phyloP scores from a whole-genome alignment of 2,329 filamentous ascomycete species.

The Sclerotinia trifoliorum region DNA sequence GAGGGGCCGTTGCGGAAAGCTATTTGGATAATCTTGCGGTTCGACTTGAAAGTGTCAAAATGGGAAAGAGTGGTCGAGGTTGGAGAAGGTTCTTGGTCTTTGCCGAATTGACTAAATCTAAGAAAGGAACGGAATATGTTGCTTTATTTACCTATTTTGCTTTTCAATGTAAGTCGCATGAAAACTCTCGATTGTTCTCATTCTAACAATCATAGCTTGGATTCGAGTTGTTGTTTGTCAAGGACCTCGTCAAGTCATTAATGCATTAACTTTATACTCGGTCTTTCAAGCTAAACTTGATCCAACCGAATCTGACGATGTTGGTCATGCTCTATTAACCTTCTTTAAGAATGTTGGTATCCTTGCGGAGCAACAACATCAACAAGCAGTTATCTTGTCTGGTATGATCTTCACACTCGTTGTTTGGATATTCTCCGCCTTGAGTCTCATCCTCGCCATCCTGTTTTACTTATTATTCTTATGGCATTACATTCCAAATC shows the following conservation, averaged over 20 bases:
- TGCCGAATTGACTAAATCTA: conserved; percentile 68
- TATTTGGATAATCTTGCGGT: conserved; percentile 88
- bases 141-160: conserved; percentile 70
- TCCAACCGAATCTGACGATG: conserved; percentile 51
- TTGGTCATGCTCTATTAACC: conserved; percentile 64
- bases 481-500: conserved; percentile 83
- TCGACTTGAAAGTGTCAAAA: conserved; percentile 77
- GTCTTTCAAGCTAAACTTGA: conserved; percentile 75
- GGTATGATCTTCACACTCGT: conserved; percentile 91
- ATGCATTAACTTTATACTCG: conserved; percentile 82
- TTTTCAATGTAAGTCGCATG: conserved; percentile 54
- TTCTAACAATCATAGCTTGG: conserved; percentile 58
- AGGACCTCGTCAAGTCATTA: conserved; percentile 87
- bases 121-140: conserved; percentile 70
- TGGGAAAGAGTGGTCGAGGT: conserved; percentile 67
- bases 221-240: conserved; percentile 87
- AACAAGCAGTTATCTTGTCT: conserved; percentile 78
- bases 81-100: conserved; percentile 81
- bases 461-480: conserved; percentile 85
- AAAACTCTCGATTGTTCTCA: too few species aligned
- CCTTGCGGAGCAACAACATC: conserved; percentile 70
- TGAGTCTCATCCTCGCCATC: conserved; percentile 71
- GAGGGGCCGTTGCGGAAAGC: conserved; percentile 84
- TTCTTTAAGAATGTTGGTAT: conserved; percentile 81
- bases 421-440: conserved; percentile 79